Evolutionary conservation across 768 basidiomycete genomes (phyloP).

Genomic region (Phylloporus sp.): DNA sequence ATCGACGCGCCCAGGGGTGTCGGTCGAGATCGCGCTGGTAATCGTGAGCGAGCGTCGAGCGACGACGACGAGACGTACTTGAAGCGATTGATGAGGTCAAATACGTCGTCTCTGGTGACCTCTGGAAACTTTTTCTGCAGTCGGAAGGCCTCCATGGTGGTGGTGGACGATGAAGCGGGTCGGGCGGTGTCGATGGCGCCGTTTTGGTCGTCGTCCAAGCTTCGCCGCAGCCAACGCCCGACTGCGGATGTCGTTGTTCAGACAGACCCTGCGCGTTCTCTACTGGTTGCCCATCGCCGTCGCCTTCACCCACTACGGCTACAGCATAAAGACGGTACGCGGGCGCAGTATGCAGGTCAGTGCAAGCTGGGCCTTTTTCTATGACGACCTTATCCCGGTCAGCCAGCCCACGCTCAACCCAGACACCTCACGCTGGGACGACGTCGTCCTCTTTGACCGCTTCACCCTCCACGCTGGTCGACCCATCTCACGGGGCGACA

Average conservation of each 20-base stretch:
- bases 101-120: slow-evolving; percentile 90
- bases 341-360: slow-evolving; percentile 76
- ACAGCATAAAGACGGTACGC: slow-evolving; percentile 48
- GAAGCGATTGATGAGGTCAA: slow-evolving; percentile 91
- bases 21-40: slow-evolving; percentile 65
- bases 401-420: slow-evolving; percentile 74
- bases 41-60: neutral
- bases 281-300: slow-evolving; percentile 59
- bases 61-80: slow-evolving; percentile 57
- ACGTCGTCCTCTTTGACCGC: slow-evolving; percentile 63
- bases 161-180: slow-evolving; percentile 6
- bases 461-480: slow-evolving; percentile 34
- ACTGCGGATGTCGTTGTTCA: neutral
- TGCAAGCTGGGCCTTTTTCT: neutral
- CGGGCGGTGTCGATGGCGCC: slow-evolving; percentile 8
- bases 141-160: slow-evolving; percentile 74
- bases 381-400: slow-evolving; percentile 22
- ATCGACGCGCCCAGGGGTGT: slow-evolving; percentile 78
- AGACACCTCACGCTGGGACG: slow-evolving; percentile 56
- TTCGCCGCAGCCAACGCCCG: neutral
- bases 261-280: slow-evolving; percentile 25
- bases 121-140: slow-evolving; percentile 92
- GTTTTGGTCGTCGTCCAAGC: too few species aligned
- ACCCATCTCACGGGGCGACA: slow-evolving; percentile 52
- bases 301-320: slow-evolving; percentile 48